Conservation (phyloP, 345 rosid species). For the Camelina hispida region DNA sequence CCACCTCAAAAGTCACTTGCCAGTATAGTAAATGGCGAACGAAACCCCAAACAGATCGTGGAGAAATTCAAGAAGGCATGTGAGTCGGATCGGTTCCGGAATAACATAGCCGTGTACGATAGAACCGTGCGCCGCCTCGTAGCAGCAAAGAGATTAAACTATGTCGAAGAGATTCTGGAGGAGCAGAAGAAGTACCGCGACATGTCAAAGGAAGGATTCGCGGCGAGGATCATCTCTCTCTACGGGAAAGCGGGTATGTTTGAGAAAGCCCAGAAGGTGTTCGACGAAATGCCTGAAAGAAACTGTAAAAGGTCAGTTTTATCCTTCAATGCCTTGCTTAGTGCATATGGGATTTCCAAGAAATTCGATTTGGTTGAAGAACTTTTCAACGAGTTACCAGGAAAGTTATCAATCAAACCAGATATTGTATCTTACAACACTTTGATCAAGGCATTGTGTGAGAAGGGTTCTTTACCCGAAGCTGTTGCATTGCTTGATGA, state of each 20-base stretch:
- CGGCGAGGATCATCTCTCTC: conserved; percentile 52
- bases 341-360: conserved; percentile 57
- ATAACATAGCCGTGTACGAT: conserved; percentile 54
- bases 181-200: conserved; percentile 69
- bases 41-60: conserved; percentile 57
- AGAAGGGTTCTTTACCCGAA: conserved; percentile 51
- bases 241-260: conserved; percentile 66
- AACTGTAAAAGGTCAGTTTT: conserved; percentile 57
- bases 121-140: conserved; percentile 68
- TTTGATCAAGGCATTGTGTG: conserved; percentile 63
- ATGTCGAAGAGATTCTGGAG: conserved; percentile 66
- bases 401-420: conserved; percentile 51
- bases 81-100: conserved; percentile 60
- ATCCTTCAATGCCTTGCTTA: conserved; percentile 71
- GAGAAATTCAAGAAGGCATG: conserved; percentile 69
- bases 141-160: conserved; percentile 46
- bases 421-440: conserved; percentile 64
- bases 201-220: conserved; percentile 62
- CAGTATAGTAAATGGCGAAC: conserved; percentile 52
- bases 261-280: conserved; percentile 68
- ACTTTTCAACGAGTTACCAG: conserved; percentile 54
- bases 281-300: conserved; percentile 76
- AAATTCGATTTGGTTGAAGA: conserved; percentile 52
- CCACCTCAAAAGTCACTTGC: conserved; percentile 32
- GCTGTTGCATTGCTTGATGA: conserved; percentile 54